phyloP scores from a whole-genome alignment of 176 grass and related monocot genomes.

The Microstegium vimineum region DNA sequence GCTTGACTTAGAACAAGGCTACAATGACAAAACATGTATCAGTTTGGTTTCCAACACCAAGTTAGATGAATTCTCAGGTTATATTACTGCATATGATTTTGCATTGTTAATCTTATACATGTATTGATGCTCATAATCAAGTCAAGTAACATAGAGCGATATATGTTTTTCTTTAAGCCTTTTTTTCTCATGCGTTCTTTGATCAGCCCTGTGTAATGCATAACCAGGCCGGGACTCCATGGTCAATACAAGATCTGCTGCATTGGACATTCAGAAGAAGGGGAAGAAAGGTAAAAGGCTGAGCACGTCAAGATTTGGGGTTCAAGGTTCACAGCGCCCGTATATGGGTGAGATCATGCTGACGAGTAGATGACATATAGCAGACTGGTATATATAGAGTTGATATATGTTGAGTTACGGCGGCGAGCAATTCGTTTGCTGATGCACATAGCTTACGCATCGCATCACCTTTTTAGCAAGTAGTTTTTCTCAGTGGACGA shows the following conservation, averaged over 20 bases:
- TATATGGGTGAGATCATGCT: conserved; percentile 75
- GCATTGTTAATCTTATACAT: not conserved
- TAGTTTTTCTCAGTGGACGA: not conserved
- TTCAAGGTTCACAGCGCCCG: conserved; percentile 85
- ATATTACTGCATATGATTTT: not conserved
- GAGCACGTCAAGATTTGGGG: conserved; percentile 44
- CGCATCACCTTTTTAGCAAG: not conserved
- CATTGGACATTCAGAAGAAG: conserved; percentile 60
- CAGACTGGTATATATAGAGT: not conserved
- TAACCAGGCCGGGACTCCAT: not conserved
- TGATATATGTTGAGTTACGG: not conserved
- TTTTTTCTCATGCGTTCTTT: not conserved
- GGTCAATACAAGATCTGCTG: not conserved
- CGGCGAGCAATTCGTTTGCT: not conserved
- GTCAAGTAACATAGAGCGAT: not conserved
- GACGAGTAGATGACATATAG: not conserved
- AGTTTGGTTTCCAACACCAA: not conserved
- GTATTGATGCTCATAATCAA: not conserved
- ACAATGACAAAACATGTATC: not conserved
- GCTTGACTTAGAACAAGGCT: not conserved
- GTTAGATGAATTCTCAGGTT: not conserved
- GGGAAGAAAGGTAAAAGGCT: conserved; percentile 85
- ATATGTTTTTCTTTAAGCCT: not conserved
- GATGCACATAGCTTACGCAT: not conserved
- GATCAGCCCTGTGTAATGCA: too few species aligned